Evolutionary conservation across 768 basidiomycete species (phyloP), one percentile per base, ranked within the genome.

Genomic region (Favolaschia claudopus): DNA sequence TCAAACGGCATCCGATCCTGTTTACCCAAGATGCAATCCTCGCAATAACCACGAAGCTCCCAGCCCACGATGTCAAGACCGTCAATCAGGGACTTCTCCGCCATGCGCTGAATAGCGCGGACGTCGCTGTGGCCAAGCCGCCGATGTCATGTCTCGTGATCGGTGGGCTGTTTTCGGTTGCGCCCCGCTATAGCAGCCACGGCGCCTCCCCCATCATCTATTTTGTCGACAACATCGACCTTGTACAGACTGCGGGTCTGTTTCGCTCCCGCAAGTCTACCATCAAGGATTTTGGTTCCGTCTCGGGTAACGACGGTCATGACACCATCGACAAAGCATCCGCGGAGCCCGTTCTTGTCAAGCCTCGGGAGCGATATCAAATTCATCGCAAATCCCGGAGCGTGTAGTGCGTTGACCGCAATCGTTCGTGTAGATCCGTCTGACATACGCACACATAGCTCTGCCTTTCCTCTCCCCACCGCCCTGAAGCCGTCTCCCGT

Each of bases 21-120:
- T 38, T 50, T 38, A 37, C 37, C 49, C 29, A 28, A 39, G 31
- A 51, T 51, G 29, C 49, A 51, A 29, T 39, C 49, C 33, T 51
- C 27, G 7, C 37, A 51, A 31, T 36, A 36, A 3, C 37, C 49
- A 3, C 10, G 3, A 17, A 20, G 8, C 25, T 19, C n/a, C 1
- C 38, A 10, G 10, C 27, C 19, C 12, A 38, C 32, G 20, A 39
- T 20, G 15, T 39, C 37, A 3, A 39, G 49, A 12, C 47, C 47
- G 24, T 51, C 49, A n/a, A 39, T 38, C 36, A 51, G n/a, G n/a
- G n/a, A n/a, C n/a, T n/a, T n/a, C n/a, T n/a, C n/a, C n/a, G n/a
- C n/a, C n/a, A n/a, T n/a, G n/a, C n/a, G n/a, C n/a, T n/a, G n/a
- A n/a, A n/a, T n/a, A n/a, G n/a, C n/a, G n/a, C n/a, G n/a, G n/a